Evolutionary conservation across 768 basidiomycete genomes (phyloP), one percentile per base, ranked within the genome.

Genomic region (Collybia nuda): DNA sequence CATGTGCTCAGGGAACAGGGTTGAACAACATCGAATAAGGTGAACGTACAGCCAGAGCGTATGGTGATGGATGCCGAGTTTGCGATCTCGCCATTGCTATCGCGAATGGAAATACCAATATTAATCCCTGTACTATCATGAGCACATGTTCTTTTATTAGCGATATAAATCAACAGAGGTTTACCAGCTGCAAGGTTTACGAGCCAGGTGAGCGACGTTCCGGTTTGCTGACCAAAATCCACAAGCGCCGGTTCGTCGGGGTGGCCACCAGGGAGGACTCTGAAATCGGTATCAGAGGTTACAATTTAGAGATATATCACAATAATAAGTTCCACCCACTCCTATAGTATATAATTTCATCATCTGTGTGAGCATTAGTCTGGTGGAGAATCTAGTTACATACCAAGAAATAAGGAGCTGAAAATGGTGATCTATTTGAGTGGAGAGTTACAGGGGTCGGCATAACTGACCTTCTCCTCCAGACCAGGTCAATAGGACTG

Each of bases 391-490:
- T 28, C 28, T 22, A 28, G 26, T 35, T 11, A 76, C 85, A 47
- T 65, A 89, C 88, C 74, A 88, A 56, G 60, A 70, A 80, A 75
- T 76, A 89, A 26, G 87, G 85, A 28, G 67, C 86, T 89, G 28
- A 28, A 28, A 11, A 5, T 28, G 28, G 11, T 28, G 28, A 11
- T 28, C 28, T 5, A 11, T 28, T 11, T 28, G 11, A 5, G 28
- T 28, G 28, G 11, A 28, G 28, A 28, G 11, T 11, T 5, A 28
- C 1, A 32, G 38, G 51, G 40, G 28, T 19, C n/a, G 8, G 29
- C 37, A 37, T 37, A 11, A 71, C 84, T 52, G 59, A 86, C 86
- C n/a, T 6, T 53, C 59, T 66, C 87, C 86, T 54, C 80, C 82
- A n/a, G 26, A 7, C 81, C 82, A 90, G 24, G 61, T 44, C 39